phyloP scores from a whole-genome alignment of 2,329 filamentous ascomycete species.

The Hypoxylon sp. region DNA sequence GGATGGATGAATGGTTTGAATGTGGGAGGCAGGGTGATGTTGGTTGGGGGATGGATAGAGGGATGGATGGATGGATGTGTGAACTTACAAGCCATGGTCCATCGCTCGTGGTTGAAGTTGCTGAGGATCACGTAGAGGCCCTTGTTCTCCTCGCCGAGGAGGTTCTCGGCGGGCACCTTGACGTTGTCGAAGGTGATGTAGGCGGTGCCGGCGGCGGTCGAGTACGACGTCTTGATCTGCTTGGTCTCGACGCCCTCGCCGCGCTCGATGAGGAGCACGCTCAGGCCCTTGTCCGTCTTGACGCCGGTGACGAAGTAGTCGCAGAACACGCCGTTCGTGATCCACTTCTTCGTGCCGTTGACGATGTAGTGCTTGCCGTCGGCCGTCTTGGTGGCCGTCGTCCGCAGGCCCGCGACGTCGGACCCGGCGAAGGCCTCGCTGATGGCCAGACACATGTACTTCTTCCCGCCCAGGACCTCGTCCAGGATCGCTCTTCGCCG shows the following conservation, averaged over 20 bases:
- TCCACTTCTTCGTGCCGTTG: constrained; percentile 85
- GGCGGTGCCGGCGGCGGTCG: constrained; percentile 78
- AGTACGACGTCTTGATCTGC: constrained; percentile 83
- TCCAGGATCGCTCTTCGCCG: constrained; percentile 73
- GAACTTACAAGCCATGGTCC: constrained; percentile 73
- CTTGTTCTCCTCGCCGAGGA: constrained; percentile 84
- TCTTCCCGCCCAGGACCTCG: constrained; percentile 80
- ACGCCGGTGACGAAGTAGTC: constrained; percentile 88
- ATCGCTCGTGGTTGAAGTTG: constrained; percentile 91
- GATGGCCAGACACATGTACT: constrained; percentile 89
- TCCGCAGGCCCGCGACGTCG: constrained; percentile 81
- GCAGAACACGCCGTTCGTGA: constrained; percentile 80
- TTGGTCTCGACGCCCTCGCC: constrained; percentile 79
- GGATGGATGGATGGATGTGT: neutral
- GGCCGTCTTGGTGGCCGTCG: constrained; percentile 78
- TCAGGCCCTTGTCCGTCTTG: constrained; percentile 80
- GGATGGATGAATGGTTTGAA: neutral
- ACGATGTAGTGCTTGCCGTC: constrained; percentile 78
- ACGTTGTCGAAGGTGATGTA: constrained; percentile 87
- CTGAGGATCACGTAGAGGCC: constrained; percentile 84
- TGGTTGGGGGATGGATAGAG: too few relatives aligned
- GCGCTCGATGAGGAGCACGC: constrained; percentile 77
- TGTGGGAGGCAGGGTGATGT: constrained; percentile 27
- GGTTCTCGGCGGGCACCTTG: constrained; percentile 80
- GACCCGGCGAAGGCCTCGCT: constrained; percentile 88